phyloP scores from a whole-genome alignment of 805 yeast species.

The Yamadazyma endophytica region DNA sequence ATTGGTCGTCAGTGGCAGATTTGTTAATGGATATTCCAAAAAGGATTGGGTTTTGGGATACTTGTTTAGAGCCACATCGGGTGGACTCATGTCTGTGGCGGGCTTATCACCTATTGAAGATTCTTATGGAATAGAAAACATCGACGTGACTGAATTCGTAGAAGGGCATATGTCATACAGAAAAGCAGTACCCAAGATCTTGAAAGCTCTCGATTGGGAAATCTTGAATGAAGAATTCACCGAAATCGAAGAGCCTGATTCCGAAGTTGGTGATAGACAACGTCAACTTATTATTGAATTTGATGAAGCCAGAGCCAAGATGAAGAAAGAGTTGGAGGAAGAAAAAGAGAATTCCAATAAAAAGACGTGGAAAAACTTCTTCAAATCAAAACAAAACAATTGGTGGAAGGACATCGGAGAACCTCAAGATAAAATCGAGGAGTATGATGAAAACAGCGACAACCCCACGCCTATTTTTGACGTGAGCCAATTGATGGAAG shows the following conservation, averaged over 20 bases:
- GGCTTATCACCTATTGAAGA: conserved; percentile 76
- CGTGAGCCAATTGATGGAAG: conserved; percentile 38
- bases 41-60: conserved; percentile 97
- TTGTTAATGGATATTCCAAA: conserved; percentile 84
- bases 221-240: conserved; percentile 86
- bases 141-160: conserved; percentile 80
- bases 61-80: conserved; percentile 90
- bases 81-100: conserved; percentile 87
- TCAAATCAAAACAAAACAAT: conserved; percentile 44
- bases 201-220: conserved; percentile 69
- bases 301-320: conserved; percentile 72
- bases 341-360: conserved; percentile 18
- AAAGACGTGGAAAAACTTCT: conserved; percentile 48
- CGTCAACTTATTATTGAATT: conserved; percentile 79
- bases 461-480: conserved; percentile 34
- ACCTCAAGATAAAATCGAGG: conserved; percentile 12
- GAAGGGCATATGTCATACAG: conserved; percentile 98
- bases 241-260: conserved; percentile 95
- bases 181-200: conserved; percentile 81
- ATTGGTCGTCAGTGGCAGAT: conserved; percentile 84
- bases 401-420: conserved; percentile 52
- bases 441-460: conserved; percentile 21
- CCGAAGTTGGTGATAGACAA: conserved; percentile 79
- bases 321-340: conserved; percentile 41
- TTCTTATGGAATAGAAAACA: conserved; percentile 68